Evolutionary conservation across 805 yeast genomes (phyloP).

Genomic region (Candida dajiaensis): DNA sequence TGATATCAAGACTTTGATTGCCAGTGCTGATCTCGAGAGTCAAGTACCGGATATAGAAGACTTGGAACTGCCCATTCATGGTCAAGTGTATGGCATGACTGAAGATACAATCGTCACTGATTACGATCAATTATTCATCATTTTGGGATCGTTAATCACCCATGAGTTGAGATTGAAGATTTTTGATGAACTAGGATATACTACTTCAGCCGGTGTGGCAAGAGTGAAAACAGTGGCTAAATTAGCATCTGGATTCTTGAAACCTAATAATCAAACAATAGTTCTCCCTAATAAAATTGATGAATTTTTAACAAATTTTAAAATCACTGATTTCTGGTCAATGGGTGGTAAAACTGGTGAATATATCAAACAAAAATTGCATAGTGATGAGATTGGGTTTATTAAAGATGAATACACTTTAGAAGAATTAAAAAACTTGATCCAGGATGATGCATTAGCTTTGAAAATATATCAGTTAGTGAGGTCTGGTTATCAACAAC

Average conservation of each 20-base stretch:
- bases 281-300: slow-evolving; percentile 44
- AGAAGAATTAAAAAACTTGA: slow-evolving; percentile 30
- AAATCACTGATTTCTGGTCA: slow-evolving; percentile 76
- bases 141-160: slow-evolving; percentile 61
- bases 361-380: slow-evolving; percentile 41
- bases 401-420: slow-evolving; percentile 44
- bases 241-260: slow-evolving; percentile 75
- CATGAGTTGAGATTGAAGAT: slow-evolving; percentile 49
- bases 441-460: slow-evolving; percentile 45
- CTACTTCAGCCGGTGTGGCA: slow-evolving; percentile 86
- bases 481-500: slow-evolving; percentile 54
- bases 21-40: slow-evolving; percentile 16
- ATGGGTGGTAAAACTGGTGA: slow-evolving; percentile 89
- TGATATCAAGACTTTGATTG: slow-evolving; percentile 23
- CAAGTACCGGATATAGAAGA: slow-evolving; percentile 36
- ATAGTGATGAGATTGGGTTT: slow-evolving; percentile 42
- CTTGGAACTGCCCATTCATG: slow-evolving; percentile 15
- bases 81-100: slow-evolving; percentile 11
- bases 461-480: slow-evolving; percentile 52
- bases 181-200: slow-evolving; percentile 56
- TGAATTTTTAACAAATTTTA: slow-evolving; percentile 53
- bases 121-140: slow-evolving; percentile 78
- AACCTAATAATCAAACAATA: slow-evolving; percentile 84
- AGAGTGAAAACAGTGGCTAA: slow-evolving; percentile 76
- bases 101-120: slow-evolving; percentile 28